These are phyloP conservation scores for Guyanaporus albipodus DNA, from an alignment of 768 basidiomycete species.

Conservation along the genomic window DNA sequence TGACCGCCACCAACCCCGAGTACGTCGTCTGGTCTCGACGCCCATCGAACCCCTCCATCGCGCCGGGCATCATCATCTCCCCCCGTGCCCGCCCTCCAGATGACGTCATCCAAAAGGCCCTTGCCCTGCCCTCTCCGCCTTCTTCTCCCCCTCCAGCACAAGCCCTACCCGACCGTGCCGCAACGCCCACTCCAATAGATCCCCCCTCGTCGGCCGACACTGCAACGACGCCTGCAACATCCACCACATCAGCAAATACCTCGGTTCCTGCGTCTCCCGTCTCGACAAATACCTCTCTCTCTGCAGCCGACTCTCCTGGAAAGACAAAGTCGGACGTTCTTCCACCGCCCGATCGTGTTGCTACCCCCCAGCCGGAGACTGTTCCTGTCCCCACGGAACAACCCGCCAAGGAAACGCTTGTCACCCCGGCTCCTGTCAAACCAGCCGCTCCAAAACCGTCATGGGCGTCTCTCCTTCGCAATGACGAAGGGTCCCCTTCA, in stretches of 20 bases:
- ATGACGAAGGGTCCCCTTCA: slow-evolving; percentile 37
- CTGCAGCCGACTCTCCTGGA: slow-evolving; percentile 30
- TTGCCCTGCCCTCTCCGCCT: slow-evolving; percentile 50
- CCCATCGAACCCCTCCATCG: slow-evolving; percentile 57
- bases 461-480: slow-evolving; percentile 70
- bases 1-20: slow-evolving; percentile 14
- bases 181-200: slow-evolving; percentile 21
- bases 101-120: slow-evolving; percentile 52
- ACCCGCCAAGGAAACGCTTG: background rate
- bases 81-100: slow-evolving; percentile 58
- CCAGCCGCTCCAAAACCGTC: slow-evolving; percentile 51
- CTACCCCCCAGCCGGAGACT: slow-evolving; percentile 8
- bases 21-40: slow-evolving; percentile 76
- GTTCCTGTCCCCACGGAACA: slow-evolving; percentile 1
- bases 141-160: slow-evolving; percentile 33
- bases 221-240: slow-evolving; percentile 48
- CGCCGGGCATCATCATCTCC: slow-evolving; percentile 72
- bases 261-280: slow-evolving; percentile 51
- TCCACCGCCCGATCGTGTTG: slow-evolving; percentile 11
- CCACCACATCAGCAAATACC: slow-evolving; percentile 47
- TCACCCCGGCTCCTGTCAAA: slow-evolving; percentile 17
- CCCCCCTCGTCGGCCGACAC: slow-evolving; percentile 45
- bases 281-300: slow-evolving; percentile 59
- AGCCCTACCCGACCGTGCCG: slow-evolving; percentile 3
- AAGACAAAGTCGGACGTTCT: slow-evolving; percentile 3